Evolutionary conservation across 164 flowering plant genomes (phyloP).

Genomic region (Macadamia tetraphylla): DNA sequence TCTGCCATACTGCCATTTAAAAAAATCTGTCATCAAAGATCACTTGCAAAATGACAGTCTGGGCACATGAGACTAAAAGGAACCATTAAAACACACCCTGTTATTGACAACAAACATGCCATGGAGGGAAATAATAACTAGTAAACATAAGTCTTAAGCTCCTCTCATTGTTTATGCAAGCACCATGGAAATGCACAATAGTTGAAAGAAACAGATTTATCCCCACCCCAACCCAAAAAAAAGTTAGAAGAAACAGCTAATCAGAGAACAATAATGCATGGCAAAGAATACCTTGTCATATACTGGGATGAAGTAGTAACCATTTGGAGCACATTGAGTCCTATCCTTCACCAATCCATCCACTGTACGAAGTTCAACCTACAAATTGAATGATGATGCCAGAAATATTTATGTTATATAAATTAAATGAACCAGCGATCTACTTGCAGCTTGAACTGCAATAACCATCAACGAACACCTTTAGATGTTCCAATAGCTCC

Average conservation of each 20-base stretch:
- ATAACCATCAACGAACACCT: too few relatives aligned
- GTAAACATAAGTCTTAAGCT: too few relatives aligned
- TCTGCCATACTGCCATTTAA: too few relatives aligned
- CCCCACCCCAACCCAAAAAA: neutral
- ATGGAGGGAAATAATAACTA: too few relatives aligned
- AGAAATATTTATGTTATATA: neutral
- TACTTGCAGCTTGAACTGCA: too few relatives aligned
- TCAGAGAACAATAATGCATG: neutral
- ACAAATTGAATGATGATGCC: constrained; percentile 5
- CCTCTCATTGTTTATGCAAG: neutral
- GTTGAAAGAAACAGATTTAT: neutral
- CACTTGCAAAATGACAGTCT: too few relatives aligned
- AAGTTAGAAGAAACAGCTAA: neutral
- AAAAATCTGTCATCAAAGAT: too few relatives aligned
- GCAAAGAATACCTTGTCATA: constrained; percentile 72
- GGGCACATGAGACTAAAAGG: too few relatives aligned
- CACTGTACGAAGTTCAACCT: constrained; percentile 90
- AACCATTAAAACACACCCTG: too few relatives aligned
- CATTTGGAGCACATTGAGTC: constrained; percentile 99
- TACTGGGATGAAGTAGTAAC: constrained; percentile 96
- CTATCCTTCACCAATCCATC: constrained; percentile 95
- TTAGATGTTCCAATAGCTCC: too few relatives aligned
- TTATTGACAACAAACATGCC: too few relatives aligned
- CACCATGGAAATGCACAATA: neutral
- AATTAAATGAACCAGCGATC: too few relatives aligned